phyloP scores from a whole-genome alignment of 2,329 filamentous ascomycete species.

The Sclerotinia trifoliorum region DNA sequence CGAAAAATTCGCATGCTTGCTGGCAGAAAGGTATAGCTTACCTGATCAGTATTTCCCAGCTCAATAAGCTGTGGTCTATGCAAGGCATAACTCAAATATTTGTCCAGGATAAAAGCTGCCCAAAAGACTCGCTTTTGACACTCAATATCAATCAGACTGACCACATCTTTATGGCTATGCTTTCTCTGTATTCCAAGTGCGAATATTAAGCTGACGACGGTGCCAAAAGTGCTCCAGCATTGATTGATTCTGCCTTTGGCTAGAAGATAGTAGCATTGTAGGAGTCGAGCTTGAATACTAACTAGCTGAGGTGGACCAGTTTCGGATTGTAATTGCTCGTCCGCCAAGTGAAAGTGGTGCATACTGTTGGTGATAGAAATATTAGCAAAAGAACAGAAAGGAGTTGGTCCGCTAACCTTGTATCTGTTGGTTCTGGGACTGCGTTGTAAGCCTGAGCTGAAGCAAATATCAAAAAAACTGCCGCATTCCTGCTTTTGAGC shows the following conservation, averaged over 20 bases:
- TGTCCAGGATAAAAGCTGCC: slow-evolving; percentile 63
- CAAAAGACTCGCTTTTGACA: slow-evolving; percentile 58
- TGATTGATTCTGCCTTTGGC: slow-evolving; percentile 41
- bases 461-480: slow-evolving; percentile 52
- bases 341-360: slow-evolving; percentile 31
- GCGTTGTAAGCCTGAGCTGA: slow-evolving; percentile 45
- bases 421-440: background rate
- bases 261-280: slow-evolving; percentile 41
- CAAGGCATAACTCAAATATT: slow-evolving; percentile 48
- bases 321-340: slow-evolving; percentile 39
- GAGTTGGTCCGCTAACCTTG: background rate
- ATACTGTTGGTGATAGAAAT: slow-evolving; percentile 27
- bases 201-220: slow-evolving; percentile 37
- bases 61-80: slow-evolving; percentile 2
- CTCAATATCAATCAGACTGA: slow-evolving; percentile 46
- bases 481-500: slow-evolving; percentile 41
- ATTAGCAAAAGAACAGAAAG: slow-evolving; percentile 8
- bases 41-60: background rate
- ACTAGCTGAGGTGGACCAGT: slow-evolving; percentile 38
- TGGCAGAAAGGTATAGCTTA: background rate
- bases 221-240: slow-evolving; percentile 40
- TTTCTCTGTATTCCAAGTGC: slow-evolving; percentile 38
- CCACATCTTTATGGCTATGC: slow-evolving; percentile 27
- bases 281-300: slow-evolving; percentile 44
- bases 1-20: background rate